phyloP scores from a whole-genome alignment of 768 basidiomycete genomes.

The Dioszegia hungarica region DNA sequence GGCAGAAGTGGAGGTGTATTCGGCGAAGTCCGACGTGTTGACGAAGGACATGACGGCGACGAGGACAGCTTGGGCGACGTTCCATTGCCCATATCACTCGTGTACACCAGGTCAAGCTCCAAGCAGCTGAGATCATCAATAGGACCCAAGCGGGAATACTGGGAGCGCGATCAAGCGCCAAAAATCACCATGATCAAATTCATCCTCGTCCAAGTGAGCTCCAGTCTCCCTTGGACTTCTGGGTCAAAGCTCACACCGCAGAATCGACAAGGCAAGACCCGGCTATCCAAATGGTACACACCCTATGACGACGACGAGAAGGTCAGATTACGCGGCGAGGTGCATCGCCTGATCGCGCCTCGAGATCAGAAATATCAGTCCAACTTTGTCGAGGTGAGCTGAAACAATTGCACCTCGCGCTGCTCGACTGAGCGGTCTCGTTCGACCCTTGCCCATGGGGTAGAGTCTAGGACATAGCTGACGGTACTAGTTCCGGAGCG shows the following conservation, averaged over 20 bases:
- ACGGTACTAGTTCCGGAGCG: slow-evolving; percentile 78
- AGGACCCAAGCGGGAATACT: too few species aligned
- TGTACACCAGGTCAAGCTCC: too few species aligned
- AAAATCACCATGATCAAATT: slow-evolving; percentile 99
- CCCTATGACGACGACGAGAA: slow-evolving; percentile 99
- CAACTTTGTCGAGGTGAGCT: slow-evolving; percentile 91
- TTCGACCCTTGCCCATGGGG: background rate
- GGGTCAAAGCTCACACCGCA: slow-evolving; percentile 48
- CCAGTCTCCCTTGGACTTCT: background rate
- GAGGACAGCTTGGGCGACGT: background rate
- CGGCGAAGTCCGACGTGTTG: too few species aligned
- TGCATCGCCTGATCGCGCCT: slow-evolving; percentile 91
- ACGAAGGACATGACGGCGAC: too few species aligned
- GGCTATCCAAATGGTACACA: slow-evolving; percentile 96
- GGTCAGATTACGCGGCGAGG: slow-evolving; percentile 90
- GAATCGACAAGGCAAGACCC: slow-evolving; percentile 98
- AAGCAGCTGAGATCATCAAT: too few species aligned
- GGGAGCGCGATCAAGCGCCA: too few species aligned
- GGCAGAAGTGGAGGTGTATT: too few species aligned
- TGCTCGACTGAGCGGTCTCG: background rate
- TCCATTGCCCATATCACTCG: background rate
- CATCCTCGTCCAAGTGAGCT: slow-evolving; percentile 83
- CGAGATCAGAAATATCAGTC: slow-evolving; percentile 98
- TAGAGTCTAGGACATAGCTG: background rate
- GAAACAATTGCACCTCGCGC: too few species aligned